Percentiles rank a stretch among this genome's conserved stretches.
Evolutionary conservation across 305 asterid species (phyloP).

Genomic region (Fraxinus velutina): DNA sequence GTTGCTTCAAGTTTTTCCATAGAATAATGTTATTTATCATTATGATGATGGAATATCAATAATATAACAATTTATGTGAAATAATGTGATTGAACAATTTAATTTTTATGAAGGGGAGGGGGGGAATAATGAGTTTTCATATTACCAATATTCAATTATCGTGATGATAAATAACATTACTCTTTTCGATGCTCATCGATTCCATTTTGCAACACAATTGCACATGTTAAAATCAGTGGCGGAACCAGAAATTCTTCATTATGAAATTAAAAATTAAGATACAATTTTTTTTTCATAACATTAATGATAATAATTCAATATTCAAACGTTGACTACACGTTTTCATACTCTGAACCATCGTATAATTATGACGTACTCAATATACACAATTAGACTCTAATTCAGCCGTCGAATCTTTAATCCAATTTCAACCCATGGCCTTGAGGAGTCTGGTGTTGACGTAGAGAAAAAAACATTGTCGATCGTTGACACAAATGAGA

Average conservation of each 20-base stretch:
- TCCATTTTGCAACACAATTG: neutral
- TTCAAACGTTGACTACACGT: neutral
- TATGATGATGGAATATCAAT: too few relatives aligned
- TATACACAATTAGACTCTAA: neutral
- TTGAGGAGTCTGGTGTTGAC: neutral
- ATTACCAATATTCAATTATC: too few relatives aligned
- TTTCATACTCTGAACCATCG: neutral
- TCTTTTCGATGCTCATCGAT: neutral
- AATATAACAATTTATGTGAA: too few relatives aligned
- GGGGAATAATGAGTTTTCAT: too few relatives aligned
- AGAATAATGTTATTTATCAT: too few relatives aligned
- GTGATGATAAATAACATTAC: too few relatives aligned
- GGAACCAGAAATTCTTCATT: neutral
- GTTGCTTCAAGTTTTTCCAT: neutral
- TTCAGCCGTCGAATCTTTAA: neutral
- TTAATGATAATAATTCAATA: too few relatives aligned
- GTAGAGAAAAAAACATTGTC: neutral
- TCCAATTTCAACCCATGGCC: neutral
- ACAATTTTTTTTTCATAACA: neutral
- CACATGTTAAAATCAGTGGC: neutral
- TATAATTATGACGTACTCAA: neutral
- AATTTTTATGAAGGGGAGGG: neutral
- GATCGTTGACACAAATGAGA: neutral
- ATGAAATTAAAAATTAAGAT: neutral
- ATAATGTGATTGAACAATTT: neutral